Conservation (phyloP, 163 green algal species). For the Chloromonas sp. region DNA sequence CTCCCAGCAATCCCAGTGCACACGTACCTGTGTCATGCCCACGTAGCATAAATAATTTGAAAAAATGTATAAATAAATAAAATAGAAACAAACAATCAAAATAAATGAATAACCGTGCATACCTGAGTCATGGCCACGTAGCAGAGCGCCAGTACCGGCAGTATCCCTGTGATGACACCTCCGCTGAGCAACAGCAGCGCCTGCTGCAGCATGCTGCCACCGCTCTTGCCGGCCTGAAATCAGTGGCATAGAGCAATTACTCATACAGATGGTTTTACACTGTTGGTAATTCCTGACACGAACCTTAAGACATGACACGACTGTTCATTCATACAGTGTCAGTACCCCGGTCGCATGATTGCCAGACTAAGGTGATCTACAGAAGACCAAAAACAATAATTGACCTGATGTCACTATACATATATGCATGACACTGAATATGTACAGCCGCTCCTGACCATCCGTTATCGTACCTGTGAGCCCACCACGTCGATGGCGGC, state of each 20-base stretch:
- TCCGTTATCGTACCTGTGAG: conserved; percentile 42
- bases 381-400: conserved; percentile 21
- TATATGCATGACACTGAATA: conserved; percentile 4
- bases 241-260: neutral
- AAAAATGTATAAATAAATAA: too few species aligned
- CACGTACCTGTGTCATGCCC: too few species aligned
- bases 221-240: conserved; percentile 35
- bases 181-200: conserved; percentile 57
- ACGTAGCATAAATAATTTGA: too few species aligned
- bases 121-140: conserved; percentile 55
- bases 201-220: conserved; percentile 50
- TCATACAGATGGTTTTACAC: neutral
- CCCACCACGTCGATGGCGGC: conserved; percentile 92
- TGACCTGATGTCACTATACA: neutral
- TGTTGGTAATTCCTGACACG: too few species aligned
- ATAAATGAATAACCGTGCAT: neutral
- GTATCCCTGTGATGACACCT: conserved; percentile 45
- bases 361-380: conserved; percentile 13
- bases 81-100: too few species aligned
- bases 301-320: too few species aligned
- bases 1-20: too few species aligned
- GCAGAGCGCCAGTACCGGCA: conserved; percentile 56
- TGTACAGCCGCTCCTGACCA: conserved; percentile 45
- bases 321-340: too few species aligned
- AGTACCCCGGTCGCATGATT: neutral